These are phyloP conservation scores for Chenopodium suecicum DNA, from an alignment of 148 eudicot species.

Conservation along the genomic window DNA sequence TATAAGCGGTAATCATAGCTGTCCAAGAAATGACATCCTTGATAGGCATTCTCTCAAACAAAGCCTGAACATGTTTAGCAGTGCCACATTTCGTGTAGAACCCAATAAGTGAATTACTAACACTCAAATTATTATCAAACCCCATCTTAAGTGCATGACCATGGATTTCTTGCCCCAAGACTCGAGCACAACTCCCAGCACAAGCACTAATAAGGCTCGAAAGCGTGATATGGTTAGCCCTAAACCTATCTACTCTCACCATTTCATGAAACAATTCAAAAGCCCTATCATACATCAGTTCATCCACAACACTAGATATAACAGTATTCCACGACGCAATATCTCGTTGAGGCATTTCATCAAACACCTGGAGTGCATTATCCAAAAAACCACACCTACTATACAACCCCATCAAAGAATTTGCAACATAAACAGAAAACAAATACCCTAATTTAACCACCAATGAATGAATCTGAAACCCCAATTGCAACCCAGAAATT, in stretches of 20 bases:
- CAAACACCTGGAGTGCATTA: conserved; percentile 50
- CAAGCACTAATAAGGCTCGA: conserved; percentile 66
- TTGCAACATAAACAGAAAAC: conserved; percentile 44
- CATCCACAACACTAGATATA: conserved; percentile 50
- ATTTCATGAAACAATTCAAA: conserved; percentile 53
- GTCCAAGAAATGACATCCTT: conserved; percentile 82
- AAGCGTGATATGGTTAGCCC: conserved; percentile 56
- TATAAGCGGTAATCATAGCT: conserved; percentile 66
- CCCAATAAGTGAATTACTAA: conserved; percentile 64
- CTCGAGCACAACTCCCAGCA: conserved; percentile 37
- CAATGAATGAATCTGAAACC: conserved; percentile 66
- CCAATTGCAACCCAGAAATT: conserved; percentile 39
- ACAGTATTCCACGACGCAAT: conserved; percentile 82
- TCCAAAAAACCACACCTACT: conserved; percentile 52
- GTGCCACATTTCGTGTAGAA: conserved; percentile 68
- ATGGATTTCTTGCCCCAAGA: conserved; percentile 56
- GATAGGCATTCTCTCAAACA: conserved; percentile 58
- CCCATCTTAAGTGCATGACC: conserved; percentile 57
- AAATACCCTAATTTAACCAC: conserved; percentile 52
- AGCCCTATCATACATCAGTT: conserved; percentile 47
- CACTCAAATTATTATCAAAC: conserved; percentile 48
- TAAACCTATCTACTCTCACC: conserved; percentile 42
- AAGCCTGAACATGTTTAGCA: conserved; percentile 45
- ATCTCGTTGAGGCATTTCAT: conserved; percentile 68
- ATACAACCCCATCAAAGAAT: conserved; percentile 64